Evolutionary conservation across 257 asterid genomes (phyloP), one percentile per base, ranked within the genome.

Genomic region (Avicennia marina): DNA sequence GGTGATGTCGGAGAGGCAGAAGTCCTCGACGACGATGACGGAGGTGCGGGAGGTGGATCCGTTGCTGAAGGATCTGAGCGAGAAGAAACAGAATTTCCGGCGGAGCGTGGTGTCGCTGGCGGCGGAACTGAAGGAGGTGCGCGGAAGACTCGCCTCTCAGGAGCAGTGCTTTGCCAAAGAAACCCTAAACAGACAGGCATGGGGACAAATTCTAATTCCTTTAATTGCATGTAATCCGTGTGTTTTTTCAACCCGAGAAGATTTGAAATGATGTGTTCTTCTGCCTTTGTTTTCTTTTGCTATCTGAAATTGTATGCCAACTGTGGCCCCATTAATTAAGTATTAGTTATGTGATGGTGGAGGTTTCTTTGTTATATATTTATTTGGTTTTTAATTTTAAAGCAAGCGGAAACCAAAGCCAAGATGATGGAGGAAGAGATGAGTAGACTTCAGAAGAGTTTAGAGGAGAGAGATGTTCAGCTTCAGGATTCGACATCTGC

Each of bases 101-200:
- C 84, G 85, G 71, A 86, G 75, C 84, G 95, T 86, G 61, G 95
- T 78, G 68, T 79, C 85, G 7, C 74, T 89, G 21, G 97, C 94
- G 71, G 79, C 84, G 63, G 97, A 83, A 86, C 87, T 86, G 15
- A 86, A 84, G 82, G 95, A 81, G 50, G 80, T 81, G 19, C 86
- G 97, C 53, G 50, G 71, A 64, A 89, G 94, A 22, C 80, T 89
- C 11, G 80, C 88, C 59, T 58, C 75, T 51, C 85, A 81, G 41
- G 94, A 83, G 45, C 82, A 77, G 67, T 75, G 75, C 26, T 68
- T 63, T 61, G 82, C 72, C 51, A 66, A 68, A 19, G 90, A 86
- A 78, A 67, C 78, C 65, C 68, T 70, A 51, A 80, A 74, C 16
- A 75, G 94, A 31, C 87, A 89, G 94, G 97, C 63, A 67, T 32